Evolutionary conservation across 176 grass and related monocot genomes (phyloP), one percentile per base, ranked within the genome.

Genomic region (Aegilops speltoides): DNA sequence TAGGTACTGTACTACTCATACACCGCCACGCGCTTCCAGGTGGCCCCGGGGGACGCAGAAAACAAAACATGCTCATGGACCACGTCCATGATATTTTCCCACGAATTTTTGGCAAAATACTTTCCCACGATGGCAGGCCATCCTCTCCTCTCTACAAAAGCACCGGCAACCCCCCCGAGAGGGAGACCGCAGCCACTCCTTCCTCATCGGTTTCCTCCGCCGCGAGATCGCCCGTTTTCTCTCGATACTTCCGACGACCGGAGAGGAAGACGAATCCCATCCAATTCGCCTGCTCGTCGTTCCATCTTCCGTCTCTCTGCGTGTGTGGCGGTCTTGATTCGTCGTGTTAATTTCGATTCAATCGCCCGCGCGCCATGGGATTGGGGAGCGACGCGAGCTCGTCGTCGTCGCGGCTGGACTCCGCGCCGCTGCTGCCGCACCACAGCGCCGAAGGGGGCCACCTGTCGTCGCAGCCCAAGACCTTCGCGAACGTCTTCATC

Each of bases 401-500:
- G 9, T 98, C 89, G 29, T 91, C 89, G 37, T 71, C 86, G 76
- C 76, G 86, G 69, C 62, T 91, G 31, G 89, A 87, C 78, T 7
- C 84, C 0, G 82, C 89, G 22, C 93, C 86, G 28, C 96, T 95
- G 61, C 93, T 98, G 7, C 91, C 90, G 1, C 93, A 78, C 34
- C 94, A 88, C 56, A 24, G 72, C 16, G 78, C 9, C 1, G 68
- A 78, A 15, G 83, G 68, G 5, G 74, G 57, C 0, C 77, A 48
- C 23, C 90, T 94, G 20, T 99, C 97, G 15, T 99, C 97, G 60
- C 97, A 94, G 86, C 85, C 97, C 56, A 96, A 99, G 88, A 99
- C 97, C 25, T 96, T 99, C 76, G 97, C 94, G 5, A 99, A 99
- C 87, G 97, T 99, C 6, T 99, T 99, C 89, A 96, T 99, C 79